A percentile compares a stretch with the other conserved stretches of the same genome.
Evolutionary conservation across 2,329 filamentous ascomycete genomes (phyloP).

Genomic region (Hymenotorrendiella dingleyae): DNA sequence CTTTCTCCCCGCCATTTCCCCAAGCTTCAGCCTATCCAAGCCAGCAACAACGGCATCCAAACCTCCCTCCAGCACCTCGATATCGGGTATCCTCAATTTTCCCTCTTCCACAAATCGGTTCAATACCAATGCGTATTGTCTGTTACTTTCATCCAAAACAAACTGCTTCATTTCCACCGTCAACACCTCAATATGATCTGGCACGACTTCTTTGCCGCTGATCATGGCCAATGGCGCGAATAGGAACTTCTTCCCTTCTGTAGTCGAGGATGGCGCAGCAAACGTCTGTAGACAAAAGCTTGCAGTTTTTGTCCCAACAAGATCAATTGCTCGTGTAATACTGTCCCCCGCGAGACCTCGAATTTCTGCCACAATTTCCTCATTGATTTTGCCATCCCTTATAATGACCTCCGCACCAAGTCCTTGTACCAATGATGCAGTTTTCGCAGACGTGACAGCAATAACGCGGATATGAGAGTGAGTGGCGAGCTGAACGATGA

Average conservation of each 20-base stretch:
- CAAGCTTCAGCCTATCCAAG: conserved; percentile 31
- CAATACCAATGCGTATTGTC: conserved; percentile 28
- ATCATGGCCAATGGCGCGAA: conserved; percentile 36
- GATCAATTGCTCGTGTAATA: conserved; percentile 33
- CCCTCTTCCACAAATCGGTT: conserved; percentile 30
- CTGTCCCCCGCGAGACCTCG: conserved; percentile 20
- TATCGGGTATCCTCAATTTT: conserved; percentile 27
- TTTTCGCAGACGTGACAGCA: conserved; percentile 31
- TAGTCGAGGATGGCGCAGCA: too few relatives aligned
- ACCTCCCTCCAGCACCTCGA: conserved; percentile 32
- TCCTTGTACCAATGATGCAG: conserved; percentile 24
- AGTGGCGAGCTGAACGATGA: conserved; percentile 35
- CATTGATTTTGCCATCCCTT: conserved; percentile 30
- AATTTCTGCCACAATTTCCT: conserved; percentile 32
- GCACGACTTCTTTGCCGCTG: conserved; percentile 21
- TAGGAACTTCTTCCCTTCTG: conserved; percentile 15
- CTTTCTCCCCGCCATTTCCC: conserved; percentile 32
- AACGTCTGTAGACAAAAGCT: conserved; percentile 25
- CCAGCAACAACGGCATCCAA: conserved; percentile 29
- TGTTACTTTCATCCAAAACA: conserved; percentile 29
- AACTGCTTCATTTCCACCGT: conserved; percentile 38
- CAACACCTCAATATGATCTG: conserved; percentile 29
- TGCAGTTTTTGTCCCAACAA: conserved; percentile 35
- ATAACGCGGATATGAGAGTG: conserved; percentile 33
- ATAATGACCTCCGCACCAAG: conserved; percentile 33